These are phyloP conservation scores for Trichoderma polysporum DNA, from an alignment of 2,329 filamentous ascomycete species.

Conservation along the genomic window DNA sequence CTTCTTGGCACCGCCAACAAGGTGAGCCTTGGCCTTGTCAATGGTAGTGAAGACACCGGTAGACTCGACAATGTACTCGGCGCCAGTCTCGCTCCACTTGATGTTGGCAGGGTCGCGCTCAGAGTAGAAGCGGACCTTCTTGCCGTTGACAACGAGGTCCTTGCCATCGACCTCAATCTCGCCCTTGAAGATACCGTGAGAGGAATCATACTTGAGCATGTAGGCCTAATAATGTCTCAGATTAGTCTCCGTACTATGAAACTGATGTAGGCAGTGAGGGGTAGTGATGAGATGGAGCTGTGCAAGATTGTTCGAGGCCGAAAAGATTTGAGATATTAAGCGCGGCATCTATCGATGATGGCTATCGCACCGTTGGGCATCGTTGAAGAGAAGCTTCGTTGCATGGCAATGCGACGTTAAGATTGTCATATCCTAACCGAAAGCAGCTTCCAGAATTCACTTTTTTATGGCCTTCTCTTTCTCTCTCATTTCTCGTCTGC, in stretches of 20 bases:
- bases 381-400: neutral
- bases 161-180: conserved; percentile 70
- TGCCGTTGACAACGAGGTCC: conserved; percentile 86
- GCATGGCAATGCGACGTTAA: neutral
- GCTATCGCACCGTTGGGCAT: neutral
- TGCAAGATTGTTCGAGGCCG: neutral
- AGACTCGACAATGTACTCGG: conserved; percentile 94
- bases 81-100: conserved; percentile 84
- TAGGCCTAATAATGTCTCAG: conserved; percentile 65
- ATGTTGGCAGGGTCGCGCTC: conserved; percentile 89
- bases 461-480: neutral
- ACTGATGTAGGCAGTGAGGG: neutral
- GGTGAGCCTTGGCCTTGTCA: conserved; percentile 91
- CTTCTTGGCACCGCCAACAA: conserved; percentile 98
- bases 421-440: neutral
- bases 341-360: neutral
- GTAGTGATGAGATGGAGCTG: neutral
- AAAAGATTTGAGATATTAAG: neutral
- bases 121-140: conserved; percentile 90
- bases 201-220: conserved; percentile 99
- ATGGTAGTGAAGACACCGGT: conserved; percentile 99
- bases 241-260: neutral
- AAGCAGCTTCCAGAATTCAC: neutral
- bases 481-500: neutral
- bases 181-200: conserved; percentile 96